Percentiles rank a stretch among this genome's conserved stretches.
These are phyloP conservation scores for Ophiostoma perfectum DNA, from an alignment of 2,329 filamentous ascomycete genomes.

Conservation along the genomic window DNA sequence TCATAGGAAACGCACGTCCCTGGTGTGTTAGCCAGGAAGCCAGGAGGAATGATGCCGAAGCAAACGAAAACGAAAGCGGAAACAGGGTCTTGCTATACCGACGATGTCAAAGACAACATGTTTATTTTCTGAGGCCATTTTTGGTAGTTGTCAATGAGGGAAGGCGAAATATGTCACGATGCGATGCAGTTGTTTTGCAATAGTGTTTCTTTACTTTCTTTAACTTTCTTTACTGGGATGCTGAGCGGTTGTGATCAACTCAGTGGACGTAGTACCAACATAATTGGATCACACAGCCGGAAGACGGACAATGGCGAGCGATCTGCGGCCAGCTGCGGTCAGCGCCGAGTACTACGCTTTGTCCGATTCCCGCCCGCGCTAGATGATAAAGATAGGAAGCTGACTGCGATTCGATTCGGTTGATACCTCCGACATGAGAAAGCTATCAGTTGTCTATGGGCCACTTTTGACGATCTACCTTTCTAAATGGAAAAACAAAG, in stretches of 20 bases:
- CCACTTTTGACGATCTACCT: too few relatives aligned
- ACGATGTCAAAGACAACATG: not conserved
- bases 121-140: not conserved
- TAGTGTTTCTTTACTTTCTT: not conserved
- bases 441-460: too few relatives aligned
- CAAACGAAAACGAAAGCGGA: too few relatives aligned
- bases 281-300: not conserved
- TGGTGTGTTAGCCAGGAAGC: too few relatives aligned
- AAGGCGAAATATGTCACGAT: not conserved
- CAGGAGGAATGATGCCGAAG: too few relatives aligned
- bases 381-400: conserved; percentile 1
- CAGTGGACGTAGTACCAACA: not conserved
- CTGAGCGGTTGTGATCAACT: not conserved
- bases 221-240: not conserved
- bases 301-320: not conserved
- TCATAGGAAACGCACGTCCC: not conserved
- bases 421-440: too few relatives aligned
- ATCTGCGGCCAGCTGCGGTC: not conserved
- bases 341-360: not conserved
- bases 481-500: too few relatives aligned
- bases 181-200: not conserved
- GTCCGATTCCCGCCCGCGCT: not conserved
- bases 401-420: not conserved
- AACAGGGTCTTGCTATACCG: not conserved
- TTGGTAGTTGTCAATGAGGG: not conserved